A percentile compares a stretch with the other conserved stretches of the same genome.
Evolutionary conservation across 495 filamentous ascomycete species (phyloP).

Genomic region (Lasiosphaeria ovina): DNA sequence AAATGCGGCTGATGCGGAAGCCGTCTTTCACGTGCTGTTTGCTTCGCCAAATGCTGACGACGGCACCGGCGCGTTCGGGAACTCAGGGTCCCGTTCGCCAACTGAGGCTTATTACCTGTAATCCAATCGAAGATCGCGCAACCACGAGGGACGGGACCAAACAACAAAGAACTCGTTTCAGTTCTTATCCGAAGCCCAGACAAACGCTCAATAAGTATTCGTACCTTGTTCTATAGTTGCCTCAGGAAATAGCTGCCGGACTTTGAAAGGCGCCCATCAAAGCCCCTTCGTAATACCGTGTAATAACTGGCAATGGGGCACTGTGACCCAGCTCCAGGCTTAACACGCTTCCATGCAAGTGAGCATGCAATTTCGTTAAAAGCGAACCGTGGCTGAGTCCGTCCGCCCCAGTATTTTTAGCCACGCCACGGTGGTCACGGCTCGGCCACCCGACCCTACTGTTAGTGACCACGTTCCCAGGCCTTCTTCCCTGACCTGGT

Average conservation of each 20-base stretch:
- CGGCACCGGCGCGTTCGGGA: conserved; percentile 2
- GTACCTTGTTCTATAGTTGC: too few relatives aligned
- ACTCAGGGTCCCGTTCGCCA: background rate
- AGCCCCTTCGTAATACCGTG: background rate
- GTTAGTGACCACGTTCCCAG: conserved; percentile 23
- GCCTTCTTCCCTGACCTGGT: conserved; percentile 24
- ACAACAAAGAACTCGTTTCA: too few relatives aligned
- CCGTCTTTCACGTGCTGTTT: background rate
- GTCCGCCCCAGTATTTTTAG: background rate
- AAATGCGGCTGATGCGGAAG: background rate
- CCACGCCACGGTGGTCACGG: background rate
- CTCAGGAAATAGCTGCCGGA: too few relatives aligned
- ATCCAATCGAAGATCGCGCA: background rate
- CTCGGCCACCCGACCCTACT: background rate
- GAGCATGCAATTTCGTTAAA: background rate
- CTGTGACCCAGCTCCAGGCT: background rate
- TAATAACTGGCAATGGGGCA: background rate
- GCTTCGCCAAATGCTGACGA: background rate
- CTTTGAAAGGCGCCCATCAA: background rate
- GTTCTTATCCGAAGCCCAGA: too few relatives aligned
- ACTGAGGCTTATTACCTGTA: background rate
- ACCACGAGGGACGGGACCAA: background rate
- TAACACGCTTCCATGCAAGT: background rate
- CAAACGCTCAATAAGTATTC: too few relatives aligned
- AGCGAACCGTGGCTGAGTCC: background rate